phyloP scores from a whole-genome alignment of 2,329 filamentous ascomycete species.

The Colletotrichum sp. region DNA sequence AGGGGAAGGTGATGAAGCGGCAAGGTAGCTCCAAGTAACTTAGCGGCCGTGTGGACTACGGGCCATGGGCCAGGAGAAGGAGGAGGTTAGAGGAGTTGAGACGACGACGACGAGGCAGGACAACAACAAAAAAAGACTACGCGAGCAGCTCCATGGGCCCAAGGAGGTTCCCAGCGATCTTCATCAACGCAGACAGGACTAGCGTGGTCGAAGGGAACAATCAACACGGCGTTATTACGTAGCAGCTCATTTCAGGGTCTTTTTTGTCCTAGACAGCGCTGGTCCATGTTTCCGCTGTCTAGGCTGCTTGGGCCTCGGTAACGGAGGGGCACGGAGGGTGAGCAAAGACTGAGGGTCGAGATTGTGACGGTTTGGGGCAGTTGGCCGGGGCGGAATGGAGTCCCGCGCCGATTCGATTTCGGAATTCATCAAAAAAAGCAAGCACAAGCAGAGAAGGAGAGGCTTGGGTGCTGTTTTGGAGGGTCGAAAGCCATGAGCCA shows the following conservation, averaged over 20 bases:
- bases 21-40: neutral
- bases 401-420: neutral
- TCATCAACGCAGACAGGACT: neutral
- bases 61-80: neutral
- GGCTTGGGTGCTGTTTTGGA: neutral
- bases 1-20: neutral
- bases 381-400: neutral
- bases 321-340: neutral
- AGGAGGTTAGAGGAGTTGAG: neutral
- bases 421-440: neutral
- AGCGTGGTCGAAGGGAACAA: neutral
- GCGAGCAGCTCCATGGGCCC: constrained; percentile 5
- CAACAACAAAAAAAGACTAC: neutral
- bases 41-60: constrained; percentile 6
- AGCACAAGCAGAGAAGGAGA: neutral
- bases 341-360: neutral
- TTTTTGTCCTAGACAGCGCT: neutral
- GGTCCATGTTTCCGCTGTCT: constrained; percentile 1
- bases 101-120: neutral
- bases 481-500: neutral
- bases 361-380: neutral
- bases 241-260: constrained; percentile 17
- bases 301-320: neutral
- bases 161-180: constrained; percentile 12
- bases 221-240: constrained; percentile 5